Evolutionary conservation across 345 rosid species (phyloP).

Genomic region (Psidium guajava): DNA sequence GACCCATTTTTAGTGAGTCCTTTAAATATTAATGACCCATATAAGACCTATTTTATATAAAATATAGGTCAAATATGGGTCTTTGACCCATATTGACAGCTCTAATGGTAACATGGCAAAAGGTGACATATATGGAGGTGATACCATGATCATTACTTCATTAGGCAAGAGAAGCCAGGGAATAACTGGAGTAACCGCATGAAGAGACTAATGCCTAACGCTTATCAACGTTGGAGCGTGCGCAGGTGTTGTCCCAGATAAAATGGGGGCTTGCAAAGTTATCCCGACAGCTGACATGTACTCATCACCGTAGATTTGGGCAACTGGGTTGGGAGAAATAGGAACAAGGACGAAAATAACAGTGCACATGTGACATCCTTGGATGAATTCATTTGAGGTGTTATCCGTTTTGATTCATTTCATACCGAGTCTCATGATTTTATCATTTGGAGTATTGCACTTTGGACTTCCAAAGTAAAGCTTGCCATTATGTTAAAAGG

Average conservation of each 20-base stretch:
- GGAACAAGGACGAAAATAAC: background rate
- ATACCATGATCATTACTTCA: background rate
- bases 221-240: background rate
- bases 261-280: background rate
- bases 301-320: background rate
- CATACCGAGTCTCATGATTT: too few species aligned
- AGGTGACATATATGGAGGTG: background rate
- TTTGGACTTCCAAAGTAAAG: too few species aligned
- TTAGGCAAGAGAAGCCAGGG: background rate
- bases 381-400: too few species aligned
- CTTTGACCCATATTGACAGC: too few species aligned
- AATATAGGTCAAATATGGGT: too few species aligned
- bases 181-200: background rate
- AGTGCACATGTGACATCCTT: background rate
- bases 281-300: background rate
- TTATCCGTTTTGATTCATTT: too few species aligned
- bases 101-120: background rate
- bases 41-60: too few species aligned
- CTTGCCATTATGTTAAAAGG: too few species aligned
- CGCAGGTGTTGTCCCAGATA: background rate
- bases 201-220: background rate
- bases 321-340: background rate
- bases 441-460: too few species aligned
- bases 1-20: too few species aligned
- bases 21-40: too few species aligned